Conservation (phyloP, 2,329 filamentous ascomycete genomes). For the Stemphylium lycopersici region DNA sequence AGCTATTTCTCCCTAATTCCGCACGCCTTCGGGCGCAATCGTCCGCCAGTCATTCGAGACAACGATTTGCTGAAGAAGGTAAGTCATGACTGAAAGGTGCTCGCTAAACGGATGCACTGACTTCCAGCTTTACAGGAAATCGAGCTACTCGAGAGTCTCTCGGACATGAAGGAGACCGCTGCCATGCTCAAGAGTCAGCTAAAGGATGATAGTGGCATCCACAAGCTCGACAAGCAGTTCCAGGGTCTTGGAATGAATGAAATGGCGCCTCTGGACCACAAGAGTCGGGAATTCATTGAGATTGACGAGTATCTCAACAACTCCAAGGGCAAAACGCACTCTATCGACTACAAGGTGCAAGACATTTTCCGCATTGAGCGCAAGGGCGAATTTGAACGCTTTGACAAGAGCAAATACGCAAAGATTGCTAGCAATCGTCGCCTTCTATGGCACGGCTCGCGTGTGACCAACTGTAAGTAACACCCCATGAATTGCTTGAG, state of each 20-base stretch:
- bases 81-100: too few species aligned
- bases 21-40: conserved; percentile 76
- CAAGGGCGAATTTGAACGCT: conserved; percentile 72
- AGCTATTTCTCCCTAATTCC: conserved; percentile 82
- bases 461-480: conserved; percentile 71
- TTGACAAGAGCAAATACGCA: conserved; percentile 62
- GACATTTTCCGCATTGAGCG: conserved; percentile 86
- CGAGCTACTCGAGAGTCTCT: conserved; percentile 78
- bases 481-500: background rate
- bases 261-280: conserved; percentile 70
- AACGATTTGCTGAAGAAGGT: conserved; percentile 64
- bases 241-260: conserved; percentile 73
- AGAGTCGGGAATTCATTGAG: conserved; percentile 67
- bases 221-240: conserved; percentile 76
- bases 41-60: conserved; percentile 70
- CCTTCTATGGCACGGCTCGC: conserved; percentile 86
- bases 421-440: conserved; percentile 68
- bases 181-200: conserved; percentile 74
- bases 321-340: conserved; percentile 72
- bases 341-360: conserved; percentile 64
- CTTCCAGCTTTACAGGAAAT: conserved; percentile 59
- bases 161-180: conserved; percentile 82
- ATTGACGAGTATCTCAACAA: conserved; percentile 70
- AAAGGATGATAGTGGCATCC: conserved; percentile 57
- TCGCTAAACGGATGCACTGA: too few species aligned